Base-by-base conservation (phyloP, 805 yeast genomes). In the Saccharomycopsis sp. region DNA sequence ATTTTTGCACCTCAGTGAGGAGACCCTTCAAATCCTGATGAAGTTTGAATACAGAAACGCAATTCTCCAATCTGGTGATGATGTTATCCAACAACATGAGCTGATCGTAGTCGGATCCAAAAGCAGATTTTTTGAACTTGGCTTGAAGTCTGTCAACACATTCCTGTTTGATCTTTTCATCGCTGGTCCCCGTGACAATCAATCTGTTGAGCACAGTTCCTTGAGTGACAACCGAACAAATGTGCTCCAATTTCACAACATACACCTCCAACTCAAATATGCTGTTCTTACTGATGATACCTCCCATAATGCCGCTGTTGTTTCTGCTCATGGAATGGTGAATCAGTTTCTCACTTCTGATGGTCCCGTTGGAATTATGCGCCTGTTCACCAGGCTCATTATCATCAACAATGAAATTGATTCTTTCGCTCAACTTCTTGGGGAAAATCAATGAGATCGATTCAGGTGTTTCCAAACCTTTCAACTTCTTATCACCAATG, bases 391-490 rank as follows among this genome's bases (percentile, higher is more conserved):
- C 59, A n/a, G n/a, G n/a, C n/a, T n/a, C n/a, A n/a, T n/a, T n/a
- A 29, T 59, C 54, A 20, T 64, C 54, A 41, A 31, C 38, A 29
- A 42, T 49, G 61, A 53, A 54, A 63, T 40, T 71, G 73, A 59
- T 70, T 70, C 97, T 69, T 3, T 79, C 63, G 3, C 68, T 68
- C 42, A 88, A 62, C 20, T 67, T 64, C 41, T 67, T 65, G 2
- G 97, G 94, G 62, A 80, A 88, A 0, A 77, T 74, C 35, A 86
- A 66, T 18, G 94, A 83, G 12, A 92, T 79, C 29, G 71, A 70
- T 58, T 92, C 98, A 2, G 95, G 95, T 26, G 87, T 79, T 69
- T 92, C 98, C 13, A 92, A 69, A 15, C 98, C 98, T 58, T 92
- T 92, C 54, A 92, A 68, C 58, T 88, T 87, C 55, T 75, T 78